Conservation (phyloP, 768 basidiomycete species). For the Leccinum rimulosum region DNA sequence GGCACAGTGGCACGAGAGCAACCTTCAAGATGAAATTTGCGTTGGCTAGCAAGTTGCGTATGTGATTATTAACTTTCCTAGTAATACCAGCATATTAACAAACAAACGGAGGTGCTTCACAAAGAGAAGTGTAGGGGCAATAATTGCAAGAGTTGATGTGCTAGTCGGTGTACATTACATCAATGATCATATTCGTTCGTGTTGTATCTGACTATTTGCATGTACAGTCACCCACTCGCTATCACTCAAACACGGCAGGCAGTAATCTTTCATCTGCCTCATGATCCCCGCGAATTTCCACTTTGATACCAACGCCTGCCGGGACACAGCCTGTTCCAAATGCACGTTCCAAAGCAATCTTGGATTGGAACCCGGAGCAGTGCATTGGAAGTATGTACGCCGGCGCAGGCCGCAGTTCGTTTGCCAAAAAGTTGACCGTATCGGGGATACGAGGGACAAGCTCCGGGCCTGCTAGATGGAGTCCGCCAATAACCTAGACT, state of each 20-base stretch:
- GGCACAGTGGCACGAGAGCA: no score
- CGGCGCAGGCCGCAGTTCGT: constrained; percentile 57
- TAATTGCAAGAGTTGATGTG: no score
- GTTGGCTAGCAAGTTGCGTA: no score
- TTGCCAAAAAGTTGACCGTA: constrained; percentile 69
- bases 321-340: constrained; percentile 79
- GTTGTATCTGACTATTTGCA: constrained; percentile 2
- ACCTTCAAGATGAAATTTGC: no score
- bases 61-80: no score
- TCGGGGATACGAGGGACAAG: constrained; percentile 58
- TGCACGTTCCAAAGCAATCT: constrained; percentile 64
- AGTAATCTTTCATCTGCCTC: constrained; percentile 36
- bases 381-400: constrained; percentile 81
- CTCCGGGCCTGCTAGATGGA: constrained; percentile 79
- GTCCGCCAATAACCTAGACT: constrained; percentile 70
- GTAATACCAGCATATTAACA: no score
- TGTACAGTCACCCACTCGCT: not conserved
- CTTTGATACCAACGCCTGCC: constrained; percentile 68
- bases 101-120: no score
- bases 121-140: no score
- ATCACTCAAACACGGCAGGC: constrained; percentile 17
- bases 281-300: constrained; percentile 52
- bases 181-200: not conserved
- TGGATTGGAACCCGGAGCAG: constrained; percentile 77
- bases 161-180: not conserved